Conservation (phyloP, 495 filamentous ascomycete species). For the Penicillium turbatum region DNA sequence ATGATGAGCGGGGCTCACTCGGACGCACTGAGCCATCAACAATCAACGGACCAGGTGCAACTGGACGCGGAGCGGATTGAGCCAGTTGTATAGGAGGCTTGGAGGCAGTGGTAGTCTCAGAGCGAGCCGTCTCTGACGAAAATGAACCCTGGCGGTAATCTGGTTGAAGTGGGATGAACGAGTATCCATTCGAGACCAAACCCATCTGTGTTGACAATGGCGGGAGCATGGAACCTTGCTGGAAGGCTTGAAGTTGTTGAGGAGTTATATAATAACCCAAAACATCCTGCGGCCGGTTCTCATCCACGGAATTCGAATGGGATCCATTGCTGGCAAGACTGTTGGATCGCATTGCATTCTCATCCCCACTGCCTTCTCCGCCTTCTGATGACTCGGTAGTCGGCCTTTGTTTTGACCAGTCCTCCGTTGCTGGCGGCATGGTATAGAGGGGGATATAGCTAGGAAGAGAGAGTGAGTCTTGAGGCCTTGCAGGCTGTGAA, state of each 20-base stretch:
- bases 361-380: conserved; percentile 38
- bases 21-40: conserved; percentile 44
- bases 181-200: conserved; percentile 41
- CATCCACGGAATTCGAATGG: conserved; percentile 42
- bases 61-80: conserved; percentile 24
- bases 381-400: conserved; percentile 35
- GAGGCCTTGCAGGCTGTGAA: conserved; percentile 58
- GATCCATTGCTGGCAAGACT: conserved; percentile 36
- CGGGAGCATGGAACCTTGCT: conserved; percentile 42
- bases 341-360: conserved; percentile 39
- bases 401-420: conserved; percentile 31
- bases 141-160: conserved; percentile 39
- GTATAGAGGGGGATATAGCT: conserved; percentile 38
- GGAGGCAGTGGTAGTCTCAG: conserved; percentile 18
- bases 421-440: conserved; percentile 30
- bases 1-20: conserved; percentile 28
- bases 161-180: conserved; percentile 39
- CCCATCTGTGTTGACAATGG: conserved; percentile 48
- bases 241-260: conserved; percentile 47
- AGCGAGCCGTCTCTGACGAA: conserved; percentile 23
- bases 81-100: conserved; percentile 23
- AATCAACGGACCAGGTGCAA: conserved; percentile 34
- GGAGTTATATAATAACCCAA: conserved; percentile 62
- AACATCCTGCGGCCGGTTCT: conserved; percentile 54
- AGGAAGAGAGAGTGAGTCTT: conserved; percentile 42